Evolutionary conservation across 305 asterid genomes (phyloP).

Genomic region (Rubia occidens): DNA sequence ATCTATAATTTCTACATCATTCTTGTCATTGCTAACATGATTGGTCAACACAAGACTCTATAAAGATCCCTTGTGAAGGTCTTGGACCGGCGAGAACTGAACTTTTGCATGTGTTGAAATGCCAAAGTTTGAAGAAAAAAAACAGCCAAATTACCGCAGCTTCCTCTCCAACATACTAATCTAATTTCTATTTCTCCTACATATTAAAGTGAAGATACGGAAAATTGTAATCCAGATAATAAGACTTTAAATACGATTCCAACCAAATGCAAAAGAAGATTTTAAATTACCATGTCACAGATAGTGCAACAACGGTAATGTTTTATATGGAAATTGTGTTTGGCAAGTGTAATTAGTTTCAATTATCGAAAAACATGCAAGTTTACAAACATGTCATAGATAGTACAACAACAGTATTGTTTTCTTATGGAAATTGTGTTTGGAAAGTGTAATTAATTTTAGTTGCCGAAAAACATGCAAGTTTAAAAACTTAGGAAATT

Average conservation of each 20-base stretch:
- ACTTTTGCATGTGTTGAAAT: conserved; percentile 9
- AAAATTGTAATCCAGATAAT: neutral
- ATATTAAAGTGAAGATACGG: neutral
- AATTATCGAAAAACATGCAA: no score
- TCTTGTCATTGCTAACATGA: conserved; percentile 25
- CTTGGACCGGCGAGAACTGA: conserved; percentile 35
- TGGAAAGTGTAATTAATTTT: neutral
- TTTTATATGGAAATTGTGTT: no score
- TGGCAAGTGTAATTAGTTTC: no score
- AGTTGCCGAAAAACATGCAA: neutral
- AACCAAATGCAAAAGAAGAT: neutral
- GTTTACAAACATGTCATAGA: neutral
- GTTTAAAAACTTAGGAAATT: neutral
- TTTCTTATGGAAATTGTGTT: neutral
- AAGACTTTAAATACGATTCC: neutral
- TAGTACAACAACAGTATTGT: neutral
- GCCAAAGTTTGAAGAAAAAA: neutral
- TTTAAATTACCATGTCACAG: no score
- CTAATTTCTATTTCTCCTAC: neutral
- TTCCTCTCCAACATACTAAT: conserved; percentile 5
- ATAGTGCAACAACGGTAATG: no score
- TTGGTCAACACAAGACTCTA: conserved; percentile 25
- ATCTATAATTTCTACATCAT: conserved; percentile 19
- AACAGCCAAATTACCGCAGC: neutral
- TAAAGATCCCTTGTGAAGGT: conserved; percentile 20